Conservation (phyloP, 2,329 filamentous ascomycete species). For the Aspergillus glaucus region DNA sequence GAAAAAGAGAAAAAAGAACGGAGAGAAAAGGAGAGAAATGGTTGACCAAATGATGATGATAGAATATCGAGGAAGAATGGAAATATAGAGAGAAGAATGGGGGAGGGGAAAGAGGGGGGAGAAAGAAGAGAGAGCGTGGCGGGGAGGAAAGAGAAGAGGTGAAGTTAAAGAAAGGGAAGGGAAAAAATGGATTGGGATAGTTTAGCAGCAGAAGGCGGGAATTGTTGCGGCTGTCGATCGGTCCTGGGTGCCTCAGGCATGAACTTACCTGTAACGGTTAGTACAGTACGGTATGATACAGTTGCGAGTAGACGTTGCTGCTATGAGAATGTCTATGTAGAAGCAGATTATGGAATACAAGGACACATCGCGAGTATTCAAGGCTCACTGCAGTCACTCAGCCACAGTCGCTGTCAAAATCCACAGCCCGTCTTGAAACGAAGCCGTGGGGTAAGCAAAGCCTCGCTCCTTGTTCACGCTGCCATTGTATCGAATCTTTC, state of each 20-base stretch:
- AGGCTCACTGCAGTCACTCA: no score
- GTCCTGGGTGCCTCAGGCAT: not conserved
- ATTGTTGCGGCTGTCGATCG: conserved; percentile 5
- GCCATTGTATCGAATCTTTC: no score
- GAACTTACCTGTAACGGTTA: not conserved
- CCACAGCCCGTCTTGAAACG: no score
- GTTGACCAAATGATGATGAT: not conserved
- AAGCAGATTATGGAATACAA: no score
- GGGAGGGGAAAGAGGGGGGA: conserved; percentile 7
- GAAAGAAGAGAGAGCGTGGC: conserved; percentile 8
- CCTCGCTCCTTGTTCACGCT: no score
- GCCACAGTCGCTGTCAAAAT: no score
- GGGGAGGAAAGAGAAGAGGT: conserved; percentile 7
- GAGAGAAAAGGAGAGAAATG: conserved; percentile 8
- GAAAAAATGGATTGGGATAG: conserved; percentile 11
- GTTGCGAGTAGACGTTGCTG: no score
- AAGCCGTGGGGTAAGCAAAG: no score
- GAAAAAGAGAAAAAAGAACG: conserved; percentile 7
- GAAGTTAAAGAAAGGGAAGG: conserved; percentile 4
- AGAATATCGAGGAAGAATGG: conserved; percentile 2
- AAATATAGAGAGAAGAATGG: conserved; percentile 6
- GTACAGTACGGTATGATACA: not conserved
- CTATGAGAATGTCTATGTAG: no score
- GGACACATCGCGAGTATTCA: no score
- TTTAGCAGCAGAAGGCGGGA: conserved; percentile 14